These are phyloP conservation scores for Nemophila menziesii DNA, from an alignment of 257 asterid species.

Conservation along the genomic window DNA sequence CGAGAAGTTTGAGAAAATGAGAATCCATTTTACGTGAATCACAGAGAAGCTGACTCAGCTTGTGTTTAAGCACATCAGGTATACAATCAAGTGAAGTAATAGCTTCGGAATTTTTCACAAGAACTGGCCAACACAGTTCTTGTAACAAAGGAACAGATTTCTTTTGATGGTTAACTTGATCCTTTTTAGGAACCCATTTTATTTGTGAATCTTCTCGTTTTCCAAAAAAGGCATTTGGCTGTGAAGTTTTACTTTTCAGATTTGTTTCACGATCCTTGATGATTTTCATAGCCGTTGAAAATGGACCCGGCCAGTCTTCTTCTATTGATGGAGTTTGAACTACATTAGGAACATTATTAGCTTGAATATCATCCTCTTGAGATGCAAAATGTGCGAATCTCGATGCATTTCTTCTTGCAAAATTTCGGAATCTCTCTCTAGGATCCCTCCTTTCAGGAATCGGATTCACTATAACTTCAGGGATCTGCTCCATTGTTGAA, in stretches of 20 bases:
- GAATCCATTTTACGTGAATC: constrained; percentile 50
- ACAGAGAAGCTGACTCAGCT: constrained; percentile 60
- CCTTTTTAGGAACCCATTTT: constrained; percentile 51
- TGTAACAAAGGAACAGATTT: constrained; percentile 43
- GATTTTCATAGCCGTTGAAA: constrained; percentile 83
- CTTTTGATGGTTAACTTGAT: constrained; percentile 24
- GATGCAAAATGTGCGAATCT: constrained; percentile 78
- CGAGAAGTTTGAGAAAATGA: constrained; percentile 57
- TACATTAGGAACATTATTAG: constrained; percentile 24
- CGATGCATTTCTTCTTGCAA: constrained; percentile 61
- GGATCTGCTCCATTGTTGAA: constrained; percentile 17
- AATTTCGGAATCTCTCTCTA: constrained; percentile 39
- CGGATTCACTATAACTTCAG: constrained; percentile 12
- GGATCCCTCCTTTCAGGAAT: constrained; percentile 16
- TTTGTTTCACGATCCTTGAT: constrained; percentile 48
- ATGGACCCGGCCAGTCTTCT: constrained; percentile 97
- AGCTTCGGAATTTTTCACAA: constrained; percentile 67
- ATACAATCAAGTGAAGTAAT: constrained; percentile 65
- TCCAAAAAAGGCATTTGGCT: constrained; percentile 16
- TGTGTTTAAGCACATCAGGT: constrained; percentile 71
- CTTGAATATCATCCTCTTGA: constrained; percentile 27
- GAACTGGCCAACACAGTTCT: constrained; percentile 55
- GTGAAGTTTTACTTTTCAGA: constrained; percentile 15
- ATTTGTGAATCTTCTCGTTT: constrained; percentile 28
- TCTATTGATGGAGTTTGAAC: constrained; percentile 23